Evolutionary conservation across 371 early-diverging fungal genomes (phyloP), one percentile per base, ranked within the genome.

Genomic region (Mortierella sp.): DNA sequence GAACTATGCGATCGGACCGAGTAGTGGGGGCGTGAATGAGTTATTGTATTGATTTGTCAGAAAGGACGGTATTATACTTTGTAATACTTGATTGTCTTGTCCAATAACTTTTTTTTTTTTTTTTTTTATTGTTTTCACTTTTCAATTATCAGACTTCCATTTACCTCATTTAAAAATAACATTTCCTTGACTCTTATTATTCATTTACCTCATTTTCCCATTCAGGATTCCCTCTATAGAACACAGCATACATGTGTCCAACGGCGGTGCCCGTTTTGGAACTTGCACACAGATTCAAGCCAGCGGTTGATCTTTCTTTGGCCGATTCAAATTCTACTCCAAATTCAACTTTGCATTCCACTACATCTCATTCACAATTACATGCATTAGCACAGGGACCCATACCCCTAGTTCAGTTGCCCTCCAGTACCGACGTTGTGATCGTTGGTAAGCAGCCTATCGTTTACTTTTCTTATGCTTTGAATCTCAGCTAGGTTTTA

Each of bases 341-440:
- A 1, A 61, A 72, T 26, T 55, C 63, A 2, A 13, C 51, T 3
- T 17, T 49, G 22, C 59, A 55, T 57, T 49, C 37, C 4, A 31
- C 22, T 32, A 23, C 59, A 26, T n/a, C 42, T 22, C 6, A 56
- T 55, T 55, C 45, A 49, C 55, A 53, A 40, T 37, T 55, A 42
- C 37, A 29, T 56, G 3, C 32, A 13, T 31, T 34, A 51, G 19
- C 57, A 34, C 57, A 56, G 19, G 32, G 15, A 56, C 55, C 15
- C 17, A 19, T 8, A 19, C 53, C 32, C 31, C 37, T 29, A 43
- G 45, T 43, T 43, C 45, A 43, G 19, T 23, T 75, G 19, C 76
- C 76, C 19, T 9, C 76, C 23, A 17, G 63, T 63, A 71, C 72
- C 10, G 64, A 71, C 47, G 51, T 76, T 53, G 71, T 76, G 9